A percentile compares a stretch with the other conserved stretches of the same genome.
Conservation (phyloP, 257 asterid genomes). For the Solanum virginianum region DNA sequence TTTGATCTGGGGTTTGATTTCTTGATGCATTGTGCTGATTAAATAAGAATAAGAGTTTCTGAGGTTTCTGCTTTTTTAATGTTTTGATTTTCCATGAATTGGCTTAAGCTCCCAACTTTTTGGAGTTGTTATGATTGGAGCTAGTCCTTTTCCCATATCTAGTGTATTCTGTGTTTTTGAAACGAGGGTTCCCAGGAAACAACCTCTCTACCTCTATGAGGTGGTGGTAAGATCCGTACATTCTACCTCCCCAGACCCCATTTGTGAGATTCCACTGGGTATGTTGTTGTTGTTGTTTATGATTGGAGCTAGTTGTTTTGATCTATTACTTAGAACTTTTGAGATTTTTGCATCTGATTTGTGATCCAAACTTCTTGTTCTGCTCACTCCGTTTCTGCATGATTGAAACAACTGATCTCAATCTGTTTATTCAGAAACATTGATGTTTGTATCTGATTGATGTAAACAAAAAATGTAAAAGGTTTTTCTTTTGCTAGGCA, state of each 20-base stretch:
- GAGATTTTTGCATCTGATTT: background rate
- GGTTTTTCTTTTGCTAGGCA: background rate
- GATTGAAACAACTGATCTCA: background rate
- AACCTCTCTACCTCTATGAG: too few species aligned
- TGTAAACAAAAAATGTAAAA: background rate
- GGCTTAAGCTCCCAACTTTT: background rate
- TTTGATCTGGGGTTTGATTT: background rate
- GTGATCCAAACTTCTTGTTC: background rate
- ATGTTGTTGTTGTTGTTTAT: background rate
- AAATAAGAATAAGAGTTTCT: background rate
- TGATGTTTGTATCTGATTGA: background rate
- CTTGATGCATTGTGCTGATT: background rate
- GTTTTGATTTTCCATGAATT: background rate
- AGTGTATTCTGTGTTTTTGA: too few species aligned
- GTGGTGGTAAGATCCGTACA: too few species aligned
- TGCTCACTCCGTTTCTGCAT: background rate
- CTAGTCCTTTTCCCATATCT: background rate
- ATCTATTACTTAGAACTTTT: background rate
- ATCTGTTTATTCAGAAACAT: background rate
- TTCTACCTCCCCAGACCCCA: too few species aligned
- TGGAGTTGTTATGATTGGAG: background rate
- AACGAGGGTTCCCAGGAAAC: too few species aligned
- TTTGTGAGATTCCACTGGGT: too few species aligned
- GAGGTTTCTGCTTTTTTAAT: background rate
- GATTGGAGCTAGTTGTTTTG: background rate